These are phyloP conservation scores for Aspergillus funiculosus DNA, from an alignment of 495 filamentous ascomycete species.

Conservation along the genomic window DNA sequence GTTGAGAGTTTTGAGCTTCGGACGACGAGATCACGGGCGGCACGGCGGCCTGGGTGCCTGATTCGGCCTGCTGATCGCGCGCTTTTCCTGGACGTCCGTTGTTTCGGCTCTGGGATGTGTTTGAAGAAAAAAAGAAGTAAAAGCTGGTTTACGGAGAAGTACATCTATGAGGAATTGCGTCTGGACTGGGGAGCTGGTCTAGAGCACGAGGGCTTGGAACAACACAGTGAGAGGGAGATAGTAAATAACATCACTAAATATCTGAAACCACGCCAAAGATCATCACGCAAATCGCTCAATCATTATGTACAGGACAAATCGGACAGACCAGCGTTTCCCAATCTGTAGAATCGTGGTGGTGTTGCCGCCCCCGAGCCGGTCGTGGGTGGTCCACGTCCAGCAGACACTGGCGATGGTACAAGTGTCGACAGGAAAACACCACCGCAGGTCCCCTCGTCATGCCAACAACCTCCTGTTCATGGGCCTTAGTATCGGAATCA, in stretches of 20 bases:
- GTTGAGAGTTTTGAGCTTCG: conserved; percentile 1
- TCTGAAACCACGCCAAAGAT: conserved; percentile 2
- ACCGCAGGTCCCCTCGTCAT: conserved; percentile 33
- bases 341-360: conserved; percentile 5
- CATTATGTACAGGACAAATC: conserved; percentile 32
- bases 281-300: conserved; percentile 35
- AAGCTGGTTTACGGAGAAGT: too few species aligned
- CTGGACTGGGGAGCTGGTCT: conserved; percentile 8
- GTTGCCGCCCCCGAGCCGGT: conserved; percentile 19
- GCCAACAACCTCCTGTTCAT: conserved; percentile 17
- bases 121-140: conserved; percentile 22
- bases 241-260: conserved; percentile 8
- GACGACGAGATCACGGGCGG: conserved; percentile 1
- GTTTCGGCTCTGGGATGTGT: not conserved
- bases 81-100: too few species aligned
- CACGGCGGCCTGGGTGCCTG: conserved; percentile 6
- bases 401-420: conserved; percentile 48
- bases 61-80: conserved; percentile 11
- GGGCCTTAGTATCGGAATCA: conserved; percentile 12
- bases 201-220: too few species aligned
- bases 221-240: not conserved
- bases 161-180: too few species aligned
- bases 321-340: conserved; percentile 19
- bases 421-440: conserved; percentile 51
- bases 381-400: conserved; percentile 25